These are phyloP conservation scores for Gigaspora rosea DNA, from an alignment of 192 early-diverging fungal species.

Conservation along the genomic window DNA sequence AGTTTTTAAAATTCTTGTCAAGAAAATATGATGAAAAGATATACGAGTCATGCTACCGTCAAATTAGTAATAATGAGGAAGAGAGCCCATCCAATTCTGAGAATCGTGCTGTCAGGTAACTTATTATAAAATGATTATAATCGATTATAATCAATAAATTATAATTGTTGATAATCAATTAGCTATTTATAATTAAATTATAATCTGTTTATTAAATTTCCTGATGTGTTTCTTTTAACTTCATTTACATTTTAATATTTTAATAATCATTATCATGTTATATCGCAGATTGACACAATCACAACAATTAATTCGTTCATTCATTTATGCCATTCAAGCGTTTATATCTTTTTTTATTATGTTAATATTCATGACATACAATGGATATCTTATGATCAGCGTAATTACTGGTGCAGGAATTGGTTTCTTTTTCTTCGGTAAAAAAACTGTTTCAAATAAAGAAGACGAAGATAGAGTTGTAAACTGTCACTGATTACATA, in stretches of 20 bases:
- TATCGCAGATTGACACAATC: constrained; percentile 40
- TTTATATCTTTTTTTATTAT: constrained; percentile 74
- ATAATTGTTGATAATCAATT: too few relatives aligned
- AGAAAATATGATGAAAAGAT: constrained; percentile 42
- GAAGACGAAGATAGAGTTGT: background rate
- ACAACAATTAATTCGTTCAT: constrained; percentile 58
- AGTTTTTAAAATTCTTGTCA: constrained; percentile 44
- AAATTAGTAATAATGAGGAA: background rate
- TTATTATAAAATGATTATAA: background rate
- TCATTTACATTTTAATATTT: background rate
- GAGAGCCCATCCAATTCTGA: background rate
- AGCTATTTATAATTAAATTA: too few relatives aligned
- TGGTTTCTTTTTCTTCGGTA: constrained; percentile 43
- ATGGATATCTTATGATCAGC: constrained; percentile 71
- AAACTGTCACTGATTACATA: background rate
- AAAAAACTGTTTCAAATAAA: background rate
- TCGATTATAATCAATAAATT: too few relatives aligned
- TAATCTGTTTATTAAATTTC: too few relatives aligned
- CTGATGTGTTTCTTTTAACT: too few relatives aligned
- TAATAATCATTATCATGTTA: background rate
- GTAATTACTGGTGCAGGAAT: constrained; percentile 64
- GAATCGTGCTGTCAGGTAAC: background rate
- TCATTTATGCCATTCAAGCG: constrained; percentile 65
- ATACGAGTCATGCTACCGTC: background rate
- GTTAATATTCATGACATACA: constrained; percentile 86